Evolutionary conservation across 371 early-diverging fungal genomes (phyloP).

Genomic region (Dichotomocladium elegans): DNA sequence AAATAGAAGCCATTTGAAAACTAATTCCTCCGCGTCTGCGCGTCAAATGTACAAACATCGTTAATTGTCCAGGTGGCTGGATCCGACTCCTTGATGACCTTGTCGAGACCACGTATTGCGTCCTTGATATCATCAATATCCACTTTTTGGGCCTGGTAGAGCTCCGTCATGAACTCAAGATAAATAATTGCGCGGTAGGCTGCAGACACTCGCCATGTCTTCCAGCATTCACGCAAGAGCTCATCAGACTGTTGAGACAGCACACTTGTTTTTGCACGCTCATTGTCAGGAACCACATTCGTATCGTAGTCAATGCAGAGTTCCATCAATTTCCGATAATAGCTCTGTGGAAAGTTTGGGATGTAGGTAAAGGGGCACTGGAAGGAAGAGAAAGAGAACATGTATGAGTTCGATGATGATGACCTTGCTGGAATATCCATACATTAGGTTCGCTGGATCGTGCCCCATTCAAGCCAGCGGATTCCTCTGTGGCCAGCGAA

Average conservation of each 20-base stretch:
- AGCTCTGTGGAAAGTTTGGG: constrained; percentile 54
- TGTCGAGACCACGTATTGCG: constrained; percentile 40
- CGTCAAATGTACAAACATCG: constrained; percentile 39
- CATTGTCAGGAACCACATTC: constrained; percentile 36
- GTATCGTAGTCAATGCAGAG: constrained; percentile 57
- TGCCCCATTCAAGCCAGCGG: constrained; percentile 13
- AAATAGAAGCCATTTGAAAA: background rate
- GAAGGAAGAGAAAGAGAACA: constrained; percentile 27
- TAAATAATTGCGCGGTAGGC: constrained; percentile 63
- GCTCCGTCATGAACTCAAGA: constrained; percentile 56
- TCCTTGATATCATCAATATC: constrained; percentile 50
- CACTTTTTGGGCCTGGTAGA: constrained; percentile 34
- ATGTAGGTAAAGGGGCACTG: constrained; percentile 40
- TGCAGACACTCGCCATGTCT: constrained; percentile 66
- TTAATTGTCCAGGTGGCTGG: constrained; percentile 45
- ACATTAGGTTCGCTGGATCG: background rate
- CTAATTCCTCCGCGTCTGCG: background rate
- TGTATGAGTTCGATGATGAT: constrained; percentile 15
- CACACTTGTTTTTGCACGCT: constrained; percentile 43
- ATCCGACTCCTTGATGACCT: constrained; percentile 41
- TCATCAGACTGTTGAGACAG: constrained; percentile 58
- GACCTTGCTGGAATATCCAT: background rate
- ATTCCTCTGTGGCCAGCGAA: constrained; percentile 16
- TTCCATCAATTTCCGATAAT: constrained; percentile 49
- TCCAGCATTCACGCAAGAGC: constrained; percentile 62